Percentiles rank a stretch among this genome's conserved stretches.
These are phyloP conservation scores for Lophiostoma macrostomum DNA, from an alignment of 495 filamentous ascomycete genomes.

Conservation along the genomic window DNA sequence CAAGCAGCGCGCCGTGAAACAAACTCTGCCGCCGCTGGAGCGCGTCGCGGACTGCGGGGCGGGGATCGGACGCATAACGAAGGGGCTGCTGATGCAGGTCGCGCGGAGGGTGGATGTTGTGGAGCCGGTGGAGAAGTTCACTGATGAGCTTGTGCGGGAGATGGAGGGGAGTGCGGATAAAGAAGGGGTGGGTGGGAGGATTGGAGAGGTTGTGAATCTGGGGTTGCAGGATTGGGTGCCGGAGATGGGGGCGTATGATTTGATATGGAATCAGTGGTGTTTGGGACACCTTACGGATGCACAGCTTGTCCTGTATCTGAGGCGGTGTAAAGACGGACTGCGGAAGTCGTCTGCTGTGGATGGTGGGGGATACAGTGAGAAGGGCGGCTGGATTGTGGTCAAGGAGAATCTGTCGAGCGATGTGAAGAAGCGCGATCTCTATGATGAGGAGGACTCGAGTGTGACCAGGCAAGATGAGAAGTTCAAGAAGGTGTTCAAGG, in stretches of 20 bases:
- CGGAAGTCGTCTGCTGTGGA: slow-evolving; percentile 30
- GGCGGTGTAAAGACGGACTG: slow-evolving; percentile 57
- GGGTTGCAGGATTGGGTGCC: slow-evolving; percentile 76
- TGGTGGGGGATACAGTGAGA: neutral
- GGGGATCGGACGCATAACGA: slow-evolving; percentile 61
- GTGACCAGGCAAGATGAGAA: slow-evolving; percentile 73
- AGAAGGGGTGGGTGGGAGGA: neutral
- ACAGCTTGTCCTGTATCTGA: slow-evolving; percentile 66
- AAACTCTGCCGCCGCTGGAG: slow-evolving; percentile 34
- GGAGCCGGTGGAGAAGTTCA: slow-evolving; percentile 57
- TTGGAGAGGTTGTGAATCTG: slow-evolving; percentile 66
- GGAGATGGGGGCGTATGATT: slow-evolving; percentile 51
- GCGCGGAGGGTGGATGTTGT: slow-evolving; percentile 57
- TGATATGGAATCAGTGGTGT: slow-evolving; percentile 86
- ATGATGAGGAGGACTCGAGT: slow-evolving; percentile 73
- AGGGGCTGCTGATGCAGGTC: slow-evolving; percentile 53
- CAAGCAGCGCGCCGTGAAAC: neutral
- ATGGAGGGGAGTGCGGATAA: neutral
- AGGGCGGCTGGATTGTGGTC: slow-evolving; percentile 61
- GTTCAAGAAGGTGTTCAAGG: slow-evolving; percentile 64
- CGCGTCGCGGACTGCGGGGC: slow-evolving; percentile 60
- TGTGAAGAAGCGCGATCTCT: slow-evolving; percentile 57
- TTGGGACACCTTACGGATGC: slow-evolving; percentile 82
- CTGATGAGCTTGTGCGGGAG: slow-evolving; percentile 36
- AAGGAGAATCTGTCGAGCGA: slow-evolving; percentile 82